phyloP scores from a whole-genome alignment of 805 yeast genomes.

The Torulaspora franciscae region DNA sequence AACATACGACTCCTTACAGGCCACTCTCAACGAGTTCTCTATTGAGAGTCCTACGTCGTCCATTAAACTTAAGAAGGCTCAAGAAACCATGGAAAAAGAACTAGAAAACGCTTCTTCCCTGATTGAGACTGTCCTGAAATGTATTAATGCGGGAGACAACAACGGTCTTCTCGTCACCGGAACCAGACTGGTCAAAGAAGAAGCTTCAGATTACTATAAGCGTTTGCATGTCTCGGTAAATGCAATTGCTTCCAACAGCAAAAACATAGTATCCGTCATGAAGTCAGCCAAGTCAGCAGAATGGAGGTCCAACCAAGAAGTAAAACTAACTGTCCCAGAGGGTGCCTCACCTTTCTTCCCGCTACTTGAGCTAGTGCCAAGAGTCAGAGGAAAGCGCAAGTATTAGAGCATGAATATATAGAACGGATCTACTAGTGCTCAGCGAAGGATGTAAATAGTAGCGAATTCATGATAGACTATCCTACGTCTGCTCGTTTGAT shows the following conservation, averaged over 20 bases:
- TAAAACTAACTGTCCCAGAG: slow-evolving; percentile 10
- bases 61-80: slow-evolving; percentile 15
- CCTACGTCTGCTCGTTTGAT: too few species aligned
- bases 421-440: not conserved
- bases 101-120: slow-evolving; percentile 13
- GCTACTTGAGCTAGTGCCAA: slow-evolving; percentile 13
- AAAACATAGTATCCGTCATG: slow-evolving; percentile 9
- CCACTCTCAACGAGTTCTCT: slow-evolving; percentile 21
- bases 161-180: slow-evolving; percentile 25
- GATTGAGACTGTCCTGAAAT: slow-evolving; percentile 16
- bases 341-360: slow-evolving; percentile 25
- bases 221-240: slow-evolving; percentile 20
- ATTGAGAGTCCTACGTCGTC: slow-evolving; percentile 21
- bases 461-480: not conserved
- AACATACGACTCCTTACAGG: slow-evolving; percentile 34
- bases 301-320: slow-evolving; percentile 6
- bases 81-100: slow-evolving; percentile 21
- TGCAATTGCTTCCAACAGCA: slow-evolving; percentile 16
- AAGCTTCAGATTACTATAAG: slow-evolving; percentile 33
- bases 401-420: not conserved
- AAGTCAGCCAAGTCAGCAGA: not conserved
- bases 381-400: not conserved
- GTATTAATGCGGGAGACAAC: slow-evolving; percentile 22
- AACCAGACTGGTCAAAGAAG: slow-evolving; percentile 28
- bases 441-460: not conserved